Evolutionary conservation across 805 yeast species (phyloP), one percentile per base, ranked within the genome.

Genomic region (Saccharomycopsis sp.): DNA sequence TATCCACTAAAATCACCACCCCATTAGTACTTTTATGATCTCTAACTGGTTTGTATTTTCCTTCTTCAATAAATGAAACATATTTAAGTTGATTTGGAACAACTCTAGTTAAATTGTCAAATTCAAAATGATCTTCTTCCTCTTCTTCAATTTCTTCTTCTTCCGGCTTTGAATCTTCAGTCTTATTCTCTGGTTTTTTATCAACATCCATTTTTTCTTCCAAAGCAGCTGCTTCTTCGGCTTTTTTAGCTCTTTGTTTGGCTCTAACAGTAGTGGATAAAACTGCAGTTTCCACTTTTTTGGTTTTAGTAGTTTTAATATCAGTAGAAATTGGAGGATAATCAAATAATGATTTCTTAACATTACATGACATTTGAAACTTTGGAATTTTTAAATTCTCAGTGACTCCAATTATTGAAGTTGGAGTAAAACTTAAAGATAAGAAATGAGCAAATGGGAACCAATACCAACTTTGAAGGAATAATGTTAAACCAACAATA

Each of bases 401-500:
- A 42, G 79, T 76, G 10, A 92, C 83, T 49, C 95, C 96, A 50
- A 85, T 76, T 17, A 89, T 72, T 5, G 94, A 76, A 2, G 97
- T 92, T 39, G 98, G 96, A 6, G 92, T 74, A 62, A 88, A 88
- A 27, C 96, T 85, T 50, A 92, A 71, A 15, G 94, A 79, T 53
- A 92, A 65, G 66, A 92, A 92, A 62, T 92, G 97, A 1, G 96
- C 76, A 44, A 88, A 70, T 45, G 98, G 98, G 76, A 79, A 92
- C 98, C 98, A 92, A 62, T 87, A 85, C 98, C 98, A 92, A 57
- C 83, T 84, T 64, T 92, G 98, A 9, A 82, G 66, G 57, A 92
- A 92, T 45, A 92, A 73, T 0, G 92, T 77, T 50, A 92, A 65
- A 30, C 98, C 98, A 42, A 88, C 94, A 52, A 92, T 79, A 0